Percentiles rank a stretch among this genome's conserved stretches.
Evolutionary conservation across 2,329 filamentous ascomycete genomes (phyloP).

Genomic region (Ceratocystis albifundus): DNA sequence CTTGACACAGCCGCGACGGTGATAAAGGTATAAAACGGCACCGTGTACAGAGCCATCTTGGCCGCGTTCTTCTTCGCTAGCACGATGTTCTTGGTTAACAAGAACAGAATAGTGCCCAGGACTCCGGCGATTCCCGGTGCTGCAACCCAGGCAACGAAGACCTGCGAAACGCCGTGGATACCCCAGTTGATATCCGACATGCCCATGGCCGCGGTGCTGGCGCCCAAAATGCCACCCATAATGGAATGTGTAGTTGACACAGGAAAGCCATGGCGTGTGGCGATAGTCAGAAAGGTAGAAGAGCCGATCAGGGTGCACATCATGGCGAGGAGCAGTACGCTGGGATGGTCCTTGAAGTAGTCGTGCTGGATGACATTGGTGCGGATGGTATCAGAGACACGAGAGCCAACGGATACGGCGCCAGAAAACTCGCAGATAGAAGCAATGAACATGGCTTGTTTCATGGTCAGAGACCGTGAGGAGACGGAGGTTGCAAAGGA

Average conservation of each 20-base stretch:
- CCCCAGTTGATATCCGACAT: constrained; percentile 32
- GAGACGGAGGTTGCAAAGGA: constrained; percentile 39
- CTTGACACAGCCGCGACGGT: constrained; percentile 31
- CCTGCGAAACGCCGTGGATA: constrained; percentile 31
- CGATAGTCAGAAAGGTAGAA: constrained; percentile 42
- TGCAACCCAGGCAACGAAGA: constrained; percentile 33
- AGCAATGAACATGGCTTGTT: constrained; percentile 37
- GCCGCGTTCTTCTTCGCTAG: constrained; percentile 28
- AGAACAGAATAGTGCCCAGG: constrained; percentile 30
- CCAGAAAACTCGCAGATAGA: constrained; percentile 37
- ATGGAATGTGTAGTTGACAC: constrained; percentile 45
- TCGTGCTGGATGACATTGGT: constrained; percentile 37
- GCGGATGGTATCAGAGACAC: constrained; percentile 37
- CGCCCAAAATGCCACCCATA: constrained; percentile 34
- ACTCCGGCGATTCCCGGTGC: constrained; percentile 31
- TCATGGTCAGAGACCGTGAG: constrained; percentile 37
- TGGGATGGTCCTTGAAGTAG: constrained; percentile 35
- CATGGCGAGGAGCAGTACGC: constrained; percentile 43
- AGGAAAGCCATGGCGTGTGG: constrained; percentile 41
- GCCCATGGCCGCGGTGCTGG: constrained; percentile 31
- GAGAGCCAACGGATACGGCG: constrained; percentile 32
- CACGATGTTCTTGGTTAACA: constrained; percentile 30
- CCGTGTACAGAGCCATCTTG: constrained; percentile 27
- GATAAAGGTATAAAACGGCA: constrained; percentile 33
- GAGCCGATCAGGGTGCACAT: constrained; percentile 42